These are phyloP conservation scores for Selaginella moellendorffii DNA, from an alignment of 75 land plant species.

Conservation along the genomic window DNA sequence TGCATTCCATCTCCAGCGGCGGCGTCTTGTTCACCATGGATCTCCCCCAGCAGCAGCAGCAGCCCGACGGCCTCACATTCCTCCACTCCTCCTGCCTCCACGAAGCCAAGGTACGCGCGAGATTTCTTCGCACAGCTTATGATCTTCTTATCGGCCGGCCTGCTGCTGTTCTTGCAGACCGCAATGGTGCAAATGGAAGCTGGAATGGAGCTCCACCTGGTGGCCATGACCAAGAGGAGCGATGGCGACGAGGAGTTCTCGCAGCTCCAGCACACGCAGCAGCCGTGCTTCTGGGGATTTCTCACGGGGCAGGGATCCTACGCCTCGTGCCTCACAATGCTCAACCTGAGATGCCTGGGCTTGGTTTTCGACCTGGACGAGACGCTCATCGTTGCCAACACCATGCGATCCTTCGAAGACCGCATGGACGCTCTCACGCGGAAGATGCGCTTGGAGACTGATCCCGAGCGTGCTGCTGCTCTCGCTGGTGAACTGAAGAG, in stretches of 20 bases:
- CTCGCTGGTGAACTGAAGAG: conserved; percentile 69
- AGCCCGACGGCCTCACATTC: conserved; percentile 23
- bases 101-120: conserved; percentile 49
- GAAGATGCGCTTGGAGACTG: conserved; percentile 38
- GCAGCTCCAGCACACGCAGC: conserved; percentile 3
- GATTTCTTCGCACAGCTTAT: background rate
- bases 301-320: conserved; percentile 43
- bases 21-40: conserved; percentile 61
- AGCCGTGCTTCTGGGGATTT: conserved; percentile 87
- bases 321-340: conserved; percentile 60
- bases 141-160: background rate
- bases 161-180: conserved; percentile 34
- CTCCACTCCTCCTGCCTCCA: conserved; percentile 58
- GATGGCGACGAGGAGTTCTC: conserved; percentile 12
- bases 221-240: conserved; percentile 61
- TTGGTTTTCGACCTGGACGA: conserved; percentile 98
- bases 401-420: conserved; percentile 86
- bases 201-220: conserved; percentile 71
- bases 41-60: conserved; percentile 12
- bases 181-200: conserved; percentile 48
- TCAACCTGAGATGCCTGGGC: conserved; percentile 78
- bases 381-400: conserved; percentile 94
- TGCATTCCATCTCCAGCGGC: conserved; percentile 42
- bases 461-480: conserved; percentile 32
- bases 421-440: conserved; percentile 55